Evolutionary conservation across 2,329 filamentous ascomycete genomes (phyloP), one percentile per base, ranked within the genome.

Genomic region (Chrysoporthe cubensis): DNA sequence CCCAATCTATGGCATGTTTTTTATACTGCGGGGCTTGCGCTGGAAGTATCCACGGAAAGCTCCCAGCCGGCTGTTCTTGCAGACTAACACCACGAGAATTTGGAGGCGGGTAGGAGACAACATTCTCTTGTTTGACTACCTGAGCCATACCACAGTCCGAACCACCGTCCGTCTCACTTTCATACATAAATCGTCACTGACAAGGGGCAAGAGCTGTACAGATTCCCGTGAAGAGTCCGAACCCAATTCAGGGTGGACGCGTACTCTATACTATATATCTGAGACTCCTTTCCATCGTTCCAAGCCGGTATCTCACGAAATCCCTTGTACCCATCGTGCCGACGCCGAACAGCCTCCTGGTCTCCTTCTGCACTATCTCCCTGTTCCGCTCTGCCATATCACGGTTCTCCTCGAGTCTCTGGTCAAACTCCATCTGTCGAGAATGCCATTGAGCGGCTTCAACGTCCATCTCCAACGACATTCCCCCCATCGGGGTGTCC

Each of bases 401-500:
- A 8, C 44, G 61, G 13, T 34, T 50, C n/a, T 43, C 34, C 48
- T 54, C 48, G 2, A 63, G 61, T 37, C 48, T 16, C 14, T 3
- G 14, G 16, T 63, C 48, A 32, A 54, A 63, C 18, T 56, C 61
- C 61, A 42, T 2, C 44, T 62, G 60, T 16, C 32, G 16, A 2
- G 43, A 44, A 18, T 46, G 61, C 61, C 61, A 63, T 18, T 26
- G 46, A 21, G 46, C 61, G 14, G 48, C 61, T 34, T 54, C 48
- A 3, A 52, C 13, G 43, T 63, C 48, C 61, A 63, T 62, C 32
- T 63, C 61, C 40, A 21, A 8, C 14, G 46, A 52, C 18, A 63
- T 43, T 1, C 61, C 61, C 9, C 48, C 61, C 61, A 63, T 63
- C 18, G 48, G 61, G 5, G 61, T 63, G 48, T 63, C 61, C 48